Evolutionary conservation across 352 stramenopile species (phyloP), one percentile per base, ranked within the genome.

Genomic region (Pythium phragmiticola): DNA sequence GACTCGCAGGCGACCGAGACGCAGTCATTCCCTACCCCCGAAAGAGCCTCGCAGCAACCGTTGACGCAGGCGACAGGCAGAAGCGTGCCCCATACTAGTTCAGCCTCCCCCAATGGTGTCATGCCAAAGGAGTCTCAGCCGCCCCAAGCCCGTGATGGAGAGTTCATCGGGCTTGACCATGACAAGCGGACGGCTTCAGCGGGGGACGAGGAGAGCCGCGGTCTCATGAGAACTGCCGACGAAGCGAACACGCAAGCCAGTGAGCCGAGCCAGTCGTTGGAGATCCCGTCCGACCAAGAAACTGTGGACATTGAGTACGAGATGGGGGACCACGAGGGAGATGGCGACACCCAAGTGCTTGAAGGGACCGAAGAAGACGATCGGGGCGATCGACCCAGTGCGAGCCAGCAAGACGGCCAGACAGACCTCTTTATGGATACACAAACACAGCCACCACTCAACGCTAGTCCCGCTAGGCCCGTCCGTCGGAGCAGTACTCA

Each of bases 361-460:
- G 19, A 19, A 19, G 28, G 52, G 28, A 9, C 7, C n/a, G 49
- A 17, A 17, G 59, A 53, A 1, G 43, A 37, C 2, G 50, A 60
- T 28, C 16, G 21, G 5, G 41, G 45, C n/a, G 48, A 57, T 16
- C n/a, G 28, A 8, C 37, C 26, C 39, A 45, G n/a, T 0, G 50
- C 43, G 41, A 67, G 60, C 45, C 60, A 61, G 43, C 60, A 67
- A 43, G 60, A 67, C 45, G 60, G 60, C 21, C 60, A 67, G 21
- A 41, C 51, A 1, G 60, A 67, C 52, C 52, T 61, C 42, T 67
- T 42, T 51, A 67, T 67, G 60, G 21, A 67, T 1, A 57, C 57
- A 3, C 57, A 64, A 21, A 57, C 57, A 3, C 57, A 64, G n/a
- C 55, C 55, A 1, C 11, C 34, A 39, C 41, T 17, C 8, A 30